Percentiles rank a stretch among this genome's conserved stretches.
Evolutionary conservation across 805 yeast genomes (phyloP).

Genomic region (Candida stauntonica): DNA sequence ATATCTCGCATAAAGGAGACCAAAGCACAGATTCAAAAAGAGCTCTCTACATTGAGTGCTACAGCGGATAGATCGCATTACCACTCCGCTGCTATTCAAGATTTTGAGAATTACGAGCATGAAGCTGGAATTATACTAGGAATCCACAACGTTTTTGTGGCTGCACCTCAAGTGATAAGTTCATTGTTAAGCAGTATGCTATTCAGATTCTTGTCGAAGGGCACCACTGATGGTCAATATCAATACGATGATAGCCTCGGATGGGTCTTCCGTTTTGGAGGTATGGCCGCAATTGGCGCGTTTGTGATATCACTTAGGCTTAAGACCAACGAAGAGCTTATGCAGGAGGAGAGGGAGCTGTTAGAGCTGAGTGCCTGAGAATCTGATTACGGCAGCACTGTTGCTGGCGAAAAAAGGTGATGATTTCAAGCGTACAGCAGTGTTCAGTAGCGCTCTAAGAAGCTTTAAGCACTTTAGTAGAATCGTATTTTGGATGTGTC

Average conservation of each 20-base stretch:
- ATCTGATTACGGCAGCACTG: no score
- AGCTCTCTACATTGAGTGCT: not conserved
- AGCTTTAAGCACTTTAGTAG: no score
- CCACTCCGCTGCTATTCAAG: constrained; percentile 23
- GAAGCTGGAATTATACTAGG: constrained; percentile 56
- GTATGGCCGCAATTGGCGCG: constrained; percentile 46
- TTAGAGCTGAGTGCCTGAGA: constrained; percentile 6
- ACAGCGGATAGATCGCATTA: not conserved
- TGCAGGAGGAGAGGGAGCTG: constrained; percentile 28
- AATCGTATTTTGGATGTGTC: no score
- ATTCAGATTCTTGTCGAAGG: constrained; percentile 35
- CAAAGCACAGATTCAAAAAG: constrained; percentile 30
- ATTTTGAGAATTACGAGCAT: constrained; percentile 40
- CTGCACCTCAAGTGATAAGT: constrained; percentile 52
- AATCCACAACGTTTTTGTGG: constrained; percentile 53
- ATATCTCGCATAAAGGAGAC: constrained; percentile 47
- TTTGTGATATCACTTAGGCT: constrained; percentile 37
- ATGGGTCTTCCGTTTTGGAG: constrained; percentile 57
- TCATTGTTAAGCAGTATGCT: constrained; percentile 45
- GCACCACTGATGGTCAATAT: constrained; percentile 22
- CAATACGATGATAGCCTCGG: constrained; percentile 41
- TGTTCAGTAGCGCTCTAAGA: no score
- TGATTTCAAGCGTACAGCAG: not conserved
- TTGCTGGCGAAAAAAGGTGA: not conserved
- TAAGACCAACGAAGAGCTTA: constrained; percentile 37